These are phyloP conservation scores for Plasmopara viticola DNA, from an alignment of 352 stramenopile genomes.

Conservation along the genomic window DNA sequence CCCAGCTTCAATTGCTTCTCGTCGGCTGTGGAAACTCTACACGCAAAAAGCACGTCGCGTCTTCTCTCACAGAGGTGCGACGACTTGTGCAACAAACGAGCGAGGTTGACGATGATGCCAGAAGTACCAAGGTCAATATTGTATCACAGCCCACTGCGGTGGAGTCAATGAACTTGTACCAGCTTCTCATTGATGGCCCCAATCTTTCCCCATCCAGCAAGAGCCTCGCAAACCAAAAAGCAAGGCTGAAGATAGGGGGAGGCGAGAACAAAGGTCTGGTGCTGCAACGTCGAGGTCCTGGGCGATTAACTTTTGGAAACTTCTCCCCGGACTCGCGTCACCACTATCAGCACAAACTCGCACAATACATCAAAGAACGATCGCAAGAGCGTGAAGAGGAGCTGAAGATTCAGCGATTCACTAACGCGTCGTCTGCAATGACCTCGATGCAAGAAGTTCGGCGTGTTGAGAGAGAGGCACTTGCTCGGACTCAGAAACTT, in stretches of 20 bases:
- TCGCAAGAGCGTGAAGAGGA: conserved; percentile 63
- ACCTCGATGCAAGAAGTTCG: conserved; percentile 43
- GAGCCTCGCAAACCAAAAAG: conserved; percentile 13
- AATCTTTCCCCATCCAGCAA: conserved; percentile 32
- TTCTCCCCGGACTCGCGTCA: conserved; percentile 55
- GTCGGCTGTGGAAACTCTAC: conserved; percentile 43
- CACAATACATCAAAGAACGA: conserved; percentile 65
- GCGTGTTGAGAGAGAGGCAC: conserved; percentile 56
- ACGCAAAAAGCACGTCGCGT: conserved; percentile 28
- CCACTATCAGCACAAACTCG: conserved; percentile 72
- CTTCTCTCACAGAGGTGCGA: conserved; percentile 51
- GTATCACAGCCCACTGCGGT: not conserved
- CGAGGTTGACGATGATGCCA: conserved; percentile 5
- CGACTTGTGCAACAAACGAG: conserved; percentile 57
- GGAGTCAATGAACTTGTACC: conserved; percentile 30
- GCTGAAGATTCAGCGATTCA: conserved; percentile 55
- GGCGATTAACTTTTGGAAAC: conserved; percentile 65
- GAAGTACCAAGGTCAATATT: not conserved
- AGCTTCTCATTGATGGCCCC: conserved; percentile 22
- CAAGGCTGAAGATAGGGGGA: conserved; percentile 13
- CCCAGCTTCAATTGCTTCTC: conserved; percentile 66
- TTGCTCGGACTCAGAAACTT: conserved; percentile 54
- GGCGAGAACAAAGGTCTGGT: conserved; percentile 13
- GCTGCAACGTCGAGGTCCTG: conserved; percentile 37
- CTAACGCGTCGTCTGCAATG: conserved; percentile 14